Conservation (phyloP, 2,329 filamentous ascomycete species). For the Penicillium sp. region DNA sequence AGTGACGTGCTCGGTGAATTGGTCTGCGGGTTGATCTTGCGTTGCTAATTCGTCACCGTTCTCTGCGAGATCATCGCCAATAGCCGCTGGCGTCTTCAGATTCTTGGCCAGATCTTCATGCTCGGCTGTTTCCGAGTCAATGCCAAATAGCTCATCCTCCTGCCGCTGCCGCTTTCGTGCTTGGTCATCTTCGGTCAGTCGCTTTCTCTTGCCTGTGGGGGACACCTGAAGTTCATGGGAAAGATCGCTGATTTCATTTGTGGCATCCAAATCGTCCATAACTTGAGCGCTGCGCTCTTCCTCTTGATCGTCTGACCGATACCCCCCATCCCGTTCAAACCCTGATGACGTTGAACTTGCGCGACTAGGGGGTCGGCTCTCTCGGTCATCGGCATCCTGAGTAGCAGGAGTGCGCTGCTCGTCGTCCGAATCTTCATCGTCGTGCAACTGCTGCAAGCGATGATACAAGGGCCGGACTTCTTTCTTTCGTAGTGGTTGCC, state of each 20-base stretch:
- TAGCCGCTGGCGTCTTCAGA: not conserved
- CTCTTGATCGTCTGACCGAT: slow-evolving; percentile 23
- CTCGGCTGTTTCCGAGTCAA: slow-evolving; percentile 55
- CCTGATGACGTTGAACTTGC: slow-evolving; percentile 54
- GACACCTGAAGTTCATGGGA: slow-evolving; percentile 49
- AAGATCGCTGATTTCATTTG: slow-evolving; percentile 6
- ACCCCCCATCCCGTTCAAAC: slow-evolving; percentile 48
- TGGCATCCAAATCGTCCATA: slow-evolving; percentile 8
- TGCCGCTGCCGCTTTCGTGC: slow-evolving; percentile 79
- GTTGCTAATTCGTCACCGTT: slow-evolving; percentile 3
- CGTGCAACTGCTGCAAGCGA: slow-evolving; percentile 68
- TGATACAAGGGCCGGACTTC: slow-evolving; percentile 79
- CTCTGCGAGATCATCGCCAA: slow-evolving; percentile 3
- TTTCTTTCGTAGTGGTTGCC: slow-evolving; percentile 54
- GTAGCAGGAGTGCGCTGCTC: slow-evolving; percentile 66
- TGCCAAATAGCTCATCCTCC: slow-evolving; percentile 74
- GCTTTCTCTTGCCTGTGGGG: slow-evolving; percentile 67
- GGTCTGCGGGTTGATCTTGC: not conserved
- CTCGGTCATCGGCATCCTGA: slow-evolving; percentile 79
- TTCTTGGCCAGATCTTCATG: slow-evolving; percentile 50
- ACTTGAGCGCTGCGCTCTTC: slow-evolving; percentile 9
- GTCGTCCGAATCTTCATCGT: slow-evolving; percentile 83
- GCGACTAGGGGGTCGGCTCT: slow-evolving; percentile 76
- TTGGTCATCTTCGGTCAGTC: slow-evolving; percentile 65
- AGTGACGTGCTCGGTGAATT: not conserved